These are phyloP conservation scores for Penicillium cosmopolitanum DNA, from an alignment of 495 filamentous ascomycete species.

Conservation along the genomic window DNA sequence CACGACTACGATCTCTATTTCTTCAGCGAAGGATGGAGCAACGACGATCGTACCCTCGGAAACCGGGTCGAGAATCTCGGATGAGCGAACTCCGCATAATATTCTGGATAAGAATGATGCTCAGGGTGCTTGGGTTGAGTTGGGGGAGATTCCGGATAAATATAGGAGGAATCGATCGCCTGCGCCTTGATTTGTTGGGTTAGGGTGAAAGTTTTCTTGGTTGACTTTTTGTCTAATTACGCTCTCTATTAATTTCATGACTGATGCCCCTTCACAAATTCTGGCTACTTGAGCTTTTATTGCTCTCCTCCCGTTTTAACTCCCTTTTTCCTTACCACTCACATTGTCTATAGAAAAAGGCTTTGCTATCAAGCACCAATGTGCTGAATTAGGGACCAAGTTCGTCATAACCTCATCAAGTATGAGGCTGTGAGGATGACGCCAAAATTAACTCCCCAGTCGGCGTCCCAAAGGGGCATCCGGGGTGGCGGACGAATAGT, in stretches of 20 bases:
- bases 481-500: no score
- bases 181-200: neutral
- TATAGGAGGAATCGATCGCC: neutral
- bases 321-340: no score
- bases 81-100: constrained; percentile 14
- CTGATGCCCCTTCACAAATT: neutral
- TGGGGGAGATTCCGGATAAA: constrained; percentile 12
- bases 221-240: neutral
- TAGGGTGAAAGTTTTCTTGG: neutral
- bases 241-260: constrained; percentile 4
- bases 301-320: no score
- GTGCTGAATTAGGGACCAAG: no score
- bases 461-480: no score
- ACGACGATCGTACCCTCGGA: constrained; percentile 18
- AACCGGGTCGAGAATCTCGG: constrained; percentile 9
- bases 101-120: constrained; percentile 12
- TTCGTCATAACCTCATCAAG: no score
- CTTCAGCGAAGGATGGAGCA: constrained; percentile 14
- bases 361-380: no score
- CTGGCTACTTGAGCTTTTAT: no score
- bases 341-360: no score
- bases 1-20: constrained; percentile 29
- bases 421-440: no score
- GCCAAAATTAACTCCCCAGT: no score
- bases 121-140: constrained; percentile 21